phyloP scores from a whole-genome alignment of 805 yeast genomes.

The Candida gorgasii region DNA sequence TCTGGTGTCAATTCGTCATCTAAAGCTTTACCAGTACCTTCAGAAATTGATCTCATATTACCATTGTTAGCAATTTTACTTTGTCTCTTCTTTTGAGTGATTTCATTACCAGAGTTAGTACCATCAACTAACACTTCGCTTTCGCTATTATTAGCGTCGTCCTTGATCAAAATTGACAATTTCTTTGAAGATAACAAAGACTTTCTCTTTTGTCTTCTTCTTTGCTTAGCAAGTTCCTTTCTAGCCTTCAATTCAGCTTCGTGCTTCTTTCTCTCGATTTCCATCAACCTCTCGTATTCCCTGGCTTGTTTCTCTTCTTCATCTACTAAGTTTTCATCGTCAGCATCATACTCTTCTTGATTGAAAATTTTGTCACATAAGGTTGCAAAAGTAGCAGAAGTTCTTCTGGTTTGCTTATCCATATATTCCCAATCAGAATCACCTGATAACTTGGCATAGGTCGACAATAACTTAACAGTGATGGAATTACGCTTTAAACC shows the following conservation, averaged over 20 bases:
- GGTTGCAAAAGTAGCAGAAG: slow-evolving; percentile 76
- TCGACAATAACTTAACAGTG: slow-evolving; percentile 66
- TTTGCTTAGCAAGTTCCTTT: slow-evolving; percentile 47
- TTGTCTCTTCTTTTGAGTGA: slow-evolving; percentile 39
- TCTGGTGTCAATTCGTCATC: slow-evolving; percentile 42
- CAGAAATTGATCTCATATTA: slow-evolving; percentile 38
- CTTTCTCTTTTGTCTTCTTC: slow-evolving; percentile 40
- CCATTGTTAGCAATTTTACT: slow-evolving; percentile 20
- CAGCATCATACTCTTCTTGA: slow-evolving; percentile 56
- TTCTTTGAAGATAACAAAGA: slow-evolving; percentile 40
- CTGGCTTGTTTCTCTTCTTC: slow-evolving; percentile 43
- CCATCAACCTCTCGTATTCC: slow-evolving; percentile 50
- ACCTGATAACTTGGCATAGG: slow-evolving; percentile 68
- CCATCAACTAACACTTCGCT: slow-evolving; percentile 27
- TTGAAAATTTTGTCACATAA: slow-evolving; percentile 76
- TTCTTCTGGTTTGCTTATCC: slow-evolving; percentile 72
- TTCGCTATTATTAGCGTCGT: slow-evolving; percentile 33
- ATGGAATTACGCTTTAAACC: slow-evolving; percentile 67
- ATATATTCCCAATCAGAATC: slow-evolving; percentile 69
- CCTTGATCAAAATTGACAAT: slow-evolving; percentile 37
- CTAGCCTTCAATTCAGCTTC: slow-evolving; percentile 54
- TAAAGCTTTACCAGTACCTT: slow-evolving; percentile 23
- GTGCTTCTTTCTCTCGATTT: slow-evolving; percentile 47
- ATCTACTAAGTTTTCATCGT: slow-evolving; percentile 47
- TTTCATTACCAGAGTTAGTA: too few species aligned